Conservation (phyloP, 139 green algal species). For the Volvox africanus region DNA sequence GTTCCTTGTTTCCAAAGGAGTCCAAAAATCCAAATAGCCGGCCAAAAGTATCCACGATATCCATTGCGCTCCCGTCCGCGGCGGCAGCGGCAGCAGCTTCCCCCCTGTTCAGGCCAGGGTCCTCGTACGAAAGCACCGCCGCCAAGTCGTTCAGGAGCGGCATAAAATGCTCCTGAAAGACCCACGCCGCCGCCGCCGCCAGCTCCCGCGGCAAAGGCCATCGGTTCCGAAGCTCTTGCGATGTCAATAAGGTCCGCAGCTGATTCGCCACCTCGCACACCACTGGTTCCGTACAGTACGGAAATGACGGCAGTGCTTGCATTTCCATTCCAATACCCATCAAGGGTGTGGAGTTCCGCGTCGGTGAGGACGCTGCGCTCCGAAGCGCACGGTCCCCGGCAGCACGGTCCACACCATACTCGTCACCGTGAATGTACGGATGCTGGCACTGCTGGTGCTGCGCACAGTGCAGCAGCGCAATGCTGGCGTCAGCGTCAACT, state of each 20-base stretch:
- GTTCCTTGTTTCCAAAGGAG: background rate
- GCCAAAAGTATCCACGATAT: background rate
- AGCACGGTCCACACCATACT: background rate
- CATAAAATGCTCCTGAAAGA: background rate
- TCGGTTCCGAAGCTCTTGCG: background rate
- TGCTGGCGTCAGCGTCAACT: background rate
- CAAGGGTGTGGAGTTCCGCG: background rate
- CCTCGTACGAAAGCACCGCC: background rate
- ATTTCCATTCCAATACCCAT: background rate
- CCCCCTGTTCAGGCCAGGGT: too few relatives aligned
- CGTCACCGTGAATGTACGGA: background rate
- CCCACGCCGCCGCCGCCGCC: constrained; percentile 13
- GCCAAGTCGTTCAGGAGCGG: constrained; percentile 22
- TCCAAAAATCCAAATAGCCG: background rate
- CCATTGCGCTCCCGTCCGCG: background rate
- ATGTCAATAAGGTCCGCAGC: background rate
- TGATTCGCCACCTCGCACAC: background rate
- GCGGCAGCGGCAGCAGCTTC: background rate
- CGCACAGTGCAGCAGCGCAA: background rate
- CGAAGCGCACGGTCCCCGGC: background rate
- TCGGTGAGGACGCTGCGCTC: background rate
- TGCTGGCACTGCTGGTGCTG: background rate
- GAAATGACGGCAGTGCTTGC: background rate
- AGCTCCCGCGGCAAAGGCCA: background rate
- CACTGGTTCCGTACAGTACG: background rate